Evolutionary conservation across 441 rosid species (phyloP), one percentile per base, ranked within the genome.

Genomic region (Bruguiera hainesii): DNA sequence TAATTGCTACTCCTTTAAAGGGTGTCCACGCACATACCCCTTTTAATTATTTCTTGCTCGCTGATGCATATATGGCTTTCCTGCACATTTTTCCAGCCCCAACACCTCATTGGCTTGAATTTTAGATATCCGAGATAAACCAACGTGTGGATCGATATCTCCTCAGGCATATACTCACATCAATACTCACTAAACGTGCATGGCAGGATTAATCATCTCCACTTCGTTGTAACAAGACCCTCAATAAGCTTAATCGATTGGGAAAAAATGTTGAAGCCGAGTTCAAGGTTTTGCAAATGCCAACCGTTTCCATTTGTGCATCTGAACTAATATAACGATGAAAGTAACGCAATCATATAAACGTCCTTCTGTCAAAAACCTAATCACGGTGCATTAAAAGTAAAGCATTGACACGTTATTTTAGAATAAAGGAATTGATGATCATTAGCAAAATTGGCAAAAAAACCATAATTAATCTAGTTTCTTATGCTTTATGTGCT

Each of bases 121-220:
- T 3, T 42, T 11, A 42, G 16, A 42, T 56, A 33, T 63, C 51
- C 63, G 52, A 67, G 28, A 21, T 23, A 56, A 56, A 31, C 28
- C 76, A 71, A 75, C 75, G 75, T 71, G 79, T 66, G 81, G 62
- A 76, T 77, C 73, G 15, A 58, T 73, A 31, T 8, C 23, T 39
- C 30, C 51, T 19, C 42, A 26, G 60, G 4, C 39, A 21, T 7
- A 42, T 48, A 55, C 23, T 23, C 16, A 10, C 15, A 11, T 42
- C 15, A 23, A 55, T 10, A 20, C 25, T 23, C 15, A n/a, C 1
- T 9, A 23, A 23, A 26, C 52, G 56, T 42, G 53, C 66, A 50
- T 46, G 46, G 46, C 46, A 37, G 62, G 48, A 20, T 71, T 52
- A 67, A 61, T 76, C 37, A 72, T 68, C 65, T 29, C 26, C 58